Evolutionary conservation across 1,284 basidiomycete species (phyloP), one percentile per base, ranked within the genome.

Genomic region (Microbotryum lychnidis-dioicae): DNA sequence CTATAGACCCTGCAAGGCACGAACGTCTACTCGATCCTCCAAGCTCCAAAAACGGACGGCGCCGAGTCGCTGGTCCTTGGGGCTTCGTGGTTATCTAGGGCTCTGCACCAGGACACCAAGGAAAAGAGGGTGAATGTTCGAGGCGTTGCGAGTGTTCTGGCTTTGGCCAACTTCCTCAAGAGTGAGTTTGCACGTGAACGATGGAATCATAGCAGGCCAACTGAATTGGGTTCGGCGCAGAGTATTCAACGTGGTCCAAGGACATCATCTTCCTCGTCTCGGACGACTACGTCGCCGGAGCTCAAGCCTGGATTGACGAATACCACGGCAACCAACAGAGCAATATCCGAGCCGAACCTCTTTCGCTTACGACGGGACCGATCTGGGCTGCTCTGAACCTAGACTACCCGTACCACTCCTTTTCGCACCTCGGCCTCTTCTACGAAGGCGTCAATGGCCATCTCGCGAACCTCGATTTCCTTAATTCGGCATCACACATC

Each of bases 321-420:
- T 97, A 96, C 73, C 89, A 96, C 74, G 85, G 83, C 31, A 77
- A 79, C 37, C 70, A 77, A 23, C 85, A 87, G 69, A 77, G 81
- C 42, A 89, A 87, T 72, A 76, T 91, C 7, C 67, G 77, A n/a
- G 80, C 82, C 0, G 83, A 88, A 52, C 77, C 79, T 6, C 77
- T 96, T 44, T 74, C 76, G 23, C 71, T 87, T 42, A 76, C 82
- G 2, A 88, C 88, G 3, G 79, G 79, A 2, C 86, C 91, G 5
- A 87, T 97, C 50, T 99, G 96, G 96, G 94, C 89, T 3, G 91
- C 90, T 7, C 77, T 98, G 45, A 89, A 89, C 69, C 83, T 99
- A 61, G 96, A 98, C 75, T 98, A 97, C 73, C 91, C 93, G 2
- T 87, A 89, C 2, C 94, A 98, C 75, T 97, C 92, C 0, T 97